phyloP scores from a whole-genome alignment of 192 early-diverging fungal genomes.

The Coemansia sp. region DNA sequence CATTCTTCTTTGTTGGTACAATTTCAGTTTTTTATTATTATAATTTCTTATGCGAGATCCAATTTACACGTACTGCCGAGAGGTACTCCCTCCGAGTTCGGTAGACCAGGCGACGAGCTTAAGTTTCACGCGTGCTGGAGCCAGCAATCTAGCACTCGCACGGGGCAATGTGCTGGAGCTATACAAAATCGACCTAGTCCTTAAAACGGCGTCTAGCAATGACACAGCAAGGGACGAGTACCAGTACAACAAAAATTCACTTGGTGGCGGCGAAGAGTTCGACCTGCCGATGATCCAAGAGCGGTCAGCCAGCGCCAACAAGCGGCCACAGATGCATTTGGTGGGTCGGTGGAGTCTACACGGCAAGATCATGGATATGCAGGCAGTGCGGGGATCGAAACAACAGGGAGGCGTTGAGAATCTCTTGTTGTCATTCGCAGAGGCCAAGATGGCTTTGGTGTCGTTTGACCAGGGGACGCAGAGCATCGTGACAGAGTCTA shows the following conservation, averaged over 20 bases:
- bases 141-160: conserved; percentile 46
- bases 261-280: conserved; percentile 25
- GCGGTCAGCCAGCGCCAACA: conserved; percentile 12
- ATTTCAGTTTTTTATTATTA: neutral
- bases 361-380: conserved; percentile 45
- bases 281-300: conserved; percentile 45
- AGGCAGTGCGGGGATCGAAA: conserved; percentile 28
- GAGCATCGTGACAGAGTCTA: conserved; percentile 84
- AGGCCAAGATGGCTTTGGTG: conserved; percentile 84
- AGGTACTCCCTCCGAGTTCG: conserved; percentile 46
- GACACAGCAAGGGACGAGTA: conserved; percentile 39
- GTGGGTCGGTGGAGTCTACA: conserved; percentile 48
- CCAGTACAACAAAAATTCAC: conserved; percentile 19
- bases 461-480: conserved; percentile 77
- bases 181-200: conserved; percentile 43
- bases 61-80: conserved; percentile 54
- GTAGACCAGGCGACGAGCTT: conserved; percentile 42
- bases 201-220: conserved; percentile 9
- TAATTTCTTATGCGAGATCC: conserved; percentile 40
- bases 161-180: conserved; percentile 50
- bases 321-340: conserved; percentile 48
- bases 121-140: conserved; percentile 43
- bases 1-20: neutral
- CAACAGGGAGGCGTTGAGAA: conserved; percentile 25
- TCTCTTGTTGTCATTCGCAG: conserved; percentile 48